Conservation (phyloP, 2,329 filamentous ascomycete genomes). For the Fusarium napiforme region DNA sequence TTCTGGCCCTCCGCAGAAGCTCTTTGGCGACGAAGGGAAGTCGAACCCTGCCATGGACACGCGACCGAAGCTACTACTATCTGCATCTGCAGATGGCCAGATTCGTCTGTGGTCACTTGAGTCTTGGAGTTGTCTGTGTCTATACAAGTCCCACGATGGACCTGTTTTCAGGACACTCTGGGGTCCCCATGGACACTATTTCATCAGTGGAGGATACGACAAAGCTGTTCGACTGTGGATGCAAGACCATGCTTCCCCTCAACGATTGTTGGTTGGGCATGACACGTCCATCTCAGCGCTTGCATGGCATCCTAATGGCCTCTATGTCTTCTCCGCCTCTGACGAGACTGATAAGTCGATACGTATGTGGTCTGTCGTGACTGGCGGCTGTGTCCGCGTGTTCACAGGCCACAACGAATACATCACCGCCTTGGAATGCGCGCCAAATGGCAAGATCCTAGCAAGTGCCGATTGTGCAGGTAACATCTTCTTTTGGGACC, state of each 20-base stretch:
- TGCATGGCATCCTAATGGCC: slow-evolving; percentile 94
- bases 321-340: slow-evolving; percentile 92
- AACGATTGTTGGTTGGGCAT: slow-evolving; percentile 90
- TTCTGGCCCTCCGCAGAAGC: slow-evolving; percentile 60
- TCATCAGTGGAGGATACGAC: slow-evolving; percentile 87
- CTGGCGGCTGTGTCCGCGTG: slow-evolving; percentile 86
- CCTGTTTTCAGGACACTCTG: slow-evolving; percentile 90
- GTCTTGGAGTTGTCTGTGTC: slow-evolving; percentile 89
- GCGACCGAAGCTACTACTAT: slow-evolving; percentile 81
- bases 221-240: slow-evolving; percentile 91
- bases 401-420: slow-evolving; percentile 93
- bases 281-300: slow-evolving; percentile 92
- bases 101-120: slow-evolving; percentile 94
- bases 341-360: slow-evolving; percentile 88
- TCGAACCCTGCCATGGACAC: slow-evolving; percentile 59
- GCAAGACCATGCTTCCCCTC: slow-evolving; percentile 89
- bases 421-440: slow-evolving; percentile 85
- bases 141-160: slow-evolving; percentile 92
- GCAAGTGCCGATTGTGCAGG: slow-evolving; percentile 90
- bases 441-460: slow-evolving; percentile 88
- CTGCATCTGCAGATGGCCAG: slow-evolving; percentile 86
- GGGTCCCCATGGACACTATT: slow-evolving; percentile 96
- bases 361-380: slow-evolving; percentile 95
- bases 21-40: slow-evolving; percentile 62
- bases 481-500: slow-evolving; percentile 93